Percentiles rank a stretch among this genome's conserved stretches.
Evolutionary conservation across 176 grass and related monocot species (phyloP).

Genomic region (Sorghum bicolor): Sorghum_bicolor_NCBIv3 NC_012871.2:58614001-58614500

Average conservation of each 20-base stretch:
- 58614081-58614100: background rate
- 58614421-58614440: constrained; percentile 32
- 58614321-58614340: background rate
- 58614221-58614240: background rate
- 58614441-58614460: background rate
- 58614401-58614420: background rate
- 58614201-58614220: background rate
- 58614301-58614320: background rate
- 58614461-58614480: background rate
- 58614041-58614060: background rate
- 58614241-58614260: background rate
- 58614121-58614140: background rate
- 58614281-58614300: background rate
- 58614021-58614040: background rate
- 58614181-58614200: background rate
- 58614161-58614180: background rate
- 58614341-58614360: background rate
- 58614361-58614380: background rate
- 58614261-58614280: background rate
- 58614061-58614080: background rate
- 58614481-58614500: background rate
- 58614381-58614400: constrained; percentile 9
- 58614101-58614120: background rate
- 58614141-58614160: background rate
- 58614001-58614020: constrained; percentile 25